Evolutionary conservation across 176 grass and related monocot species (phyloP).

Genomic region (Triticum aestivum): DNA sequence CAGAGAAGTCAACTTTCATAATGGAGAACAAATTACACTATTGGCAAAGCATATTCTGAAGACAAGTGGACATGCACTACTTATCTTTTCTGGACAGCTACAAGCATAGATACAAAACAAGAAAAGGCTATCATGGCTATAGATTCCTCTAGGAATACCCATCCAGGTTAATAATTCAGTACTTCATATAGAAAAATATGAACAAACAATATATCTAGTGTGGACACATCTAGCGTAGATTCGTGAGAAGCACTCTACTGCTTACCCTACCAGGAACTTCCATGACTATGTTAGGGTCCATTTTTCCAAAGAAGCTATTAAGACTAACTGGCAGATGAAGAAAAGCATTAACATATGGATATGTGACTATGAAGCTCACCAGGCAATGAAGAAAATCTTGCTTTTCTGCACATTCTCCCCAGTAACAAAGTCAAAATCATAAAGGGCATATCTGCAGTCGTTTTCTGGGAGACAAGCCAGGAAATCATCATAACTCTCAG

Average conservation of each 20-base stretch:
- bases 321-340: background rate
- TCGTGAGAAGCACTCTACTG: background rate
- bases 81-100: slow-evolving; percentile 6
- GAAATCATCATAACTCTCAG: slow-evolving; percentile 98
- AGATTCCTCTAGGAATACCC: slow-evolving; percentile 15
- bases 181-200: background rate
- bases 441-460: slow-evolving; percentile 91
- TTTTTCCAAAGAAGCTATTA: background rate
- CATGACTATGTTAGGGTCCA: background rate
- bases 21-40: background rate
- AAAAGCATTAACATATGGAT: background rate
- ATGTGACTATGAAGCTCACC: slow-evolving; percentile 46
- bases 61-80: background rate
- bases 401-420: slow-evolving; percentile 96
- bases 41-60: slow-evolving; percentile 14
- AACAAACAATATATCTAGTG: background rate
- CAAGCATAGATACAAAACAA: background rate
- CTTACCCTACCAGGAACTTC: background rate
- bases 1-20: background rate
- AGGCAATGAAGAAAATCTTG: slow-evolving; percentile 99
- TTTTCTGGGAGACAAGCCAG: slow-evolving; percentile 90
- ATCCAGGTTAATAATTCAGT: background rate
- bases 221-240: background rate
- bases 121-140: background rate
- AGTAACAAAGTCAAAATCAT: slow-evolving; percentile 98